phyloP scores from a whole-genome alignment of 208 protist genomes.

The Acanthamoeba castellanii region DNA sequence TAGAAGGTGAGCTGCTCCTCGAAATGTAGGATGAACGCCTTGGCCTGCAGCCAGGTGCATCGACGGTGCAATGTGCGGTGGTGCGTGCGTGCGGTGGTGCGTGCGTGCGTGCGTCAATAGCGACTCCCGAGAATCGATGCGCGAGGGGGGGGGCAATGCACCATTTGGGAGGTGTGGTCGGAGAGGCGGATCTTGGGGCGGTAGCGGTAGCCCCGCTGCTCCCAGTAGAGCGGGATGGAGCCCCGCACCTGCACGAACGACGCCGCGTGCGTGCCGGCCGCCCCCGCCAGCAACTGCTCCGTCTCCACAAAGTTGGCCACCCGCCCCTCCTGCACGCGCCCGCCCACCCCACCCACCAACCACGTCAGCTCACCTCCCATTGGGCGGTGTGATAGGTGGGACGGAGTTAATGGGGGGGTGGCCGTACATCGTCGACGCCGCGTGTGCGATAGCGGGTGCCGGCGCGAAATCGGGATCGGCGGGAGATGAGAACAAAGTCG shows the following conservation, averaged over 20 bases:
- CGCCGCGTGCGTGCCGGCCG: background rate
- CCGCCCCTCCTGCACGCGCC: slow-evolving; percentile 78
- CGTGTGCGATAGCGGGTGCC: slow-evolving; percentile 22
- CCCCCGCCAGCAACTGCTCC: slow-evolving; percentile 86
- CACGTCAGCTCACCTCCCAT: no score
- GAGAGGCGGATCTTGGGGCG: background rate
- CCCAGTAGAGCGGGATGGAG: slow-evolving; percentile 90
- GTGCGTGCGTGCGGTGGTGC: no score
- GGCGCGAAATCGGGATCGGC: slow-evolving; percentile 74
- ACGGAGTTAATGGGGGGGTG: background rate
- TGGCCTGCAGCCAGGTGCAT: background rate
- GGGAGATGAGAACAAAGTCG: slow-evolving; percentile 79
- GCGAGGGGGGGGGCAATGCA: background rate
- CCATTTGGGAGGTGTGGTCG: slow-evolving; percentile 48
- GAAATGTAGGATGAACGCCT: slow-evolving; percentile 62
- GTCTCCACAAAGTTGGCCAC: slow-evolving; percentile 91
- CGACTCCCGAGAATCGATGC: background rate
- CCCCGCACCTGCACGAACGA: slow-evolving; percentile 89
- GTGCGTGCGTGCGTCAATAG: background rate
- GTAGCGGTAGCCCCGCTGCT: slow-evolving; percentile 75
- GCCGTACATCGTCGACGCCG: no score
- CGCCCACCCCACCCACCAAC: background rate
- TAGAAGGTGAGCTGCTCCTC: slow-evolving; percentile 50
- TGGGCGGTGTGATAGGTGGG: background rate
- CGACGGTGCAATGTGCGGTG: background rate